Percentiles rank a stretch among this genome's conserved stretches.
Conservation (phyloP, 371 early-diverging fungal genomes). For the Chytridium lagenaria region DNA sequence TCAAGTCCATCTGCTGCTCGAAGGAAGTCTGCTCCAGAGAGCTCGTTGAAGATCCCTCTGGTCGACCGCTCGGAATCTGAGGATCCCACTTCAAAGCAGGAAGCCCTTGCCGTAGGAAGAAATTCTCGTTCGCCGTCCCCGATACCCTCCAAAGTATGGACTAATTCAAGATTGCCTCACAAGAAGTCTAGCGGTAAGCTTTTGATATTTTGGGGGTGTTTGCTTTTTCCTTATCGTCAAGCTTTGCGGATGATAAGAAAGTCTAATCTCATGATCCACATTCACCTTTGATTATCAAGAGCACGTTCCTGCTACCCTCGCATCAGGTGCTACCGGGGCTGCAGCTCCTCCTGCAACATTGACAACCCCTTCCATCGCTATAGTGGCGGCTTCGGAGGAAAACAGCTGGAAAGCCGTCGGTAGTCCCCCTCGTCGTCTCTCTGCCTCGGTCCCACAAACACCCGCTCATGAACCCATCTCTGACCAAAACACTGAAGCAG, state of each 20-base stretch:
- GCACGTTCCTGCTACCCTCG: constrained; percentile 6
- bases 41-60: not conserved
- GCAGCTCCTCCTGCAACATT: not conserved
- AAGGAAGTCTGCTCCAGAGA: constrained; percentile 15
- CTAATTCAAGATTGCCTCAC: constrained; percentile 22
- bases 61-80: constrained; percentile 4
- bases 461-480: constrained; percentile 27
- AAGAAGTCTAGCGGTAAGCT: constrained; percentile 20
- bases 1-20: not conserved
- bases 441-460: constrained; percentile 42
- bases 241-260: too few relatives aligned
- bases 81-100: constrained; percentile 7
- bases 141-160: constrained; percentile 10
- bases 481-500: constrained; percentile 17
- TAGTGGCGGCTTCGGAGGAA: constrained; percentile 20
- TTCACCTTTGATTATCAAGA: too few relatives aligned
- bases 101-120: not conserved
- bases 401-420: constrained; percentile 44
- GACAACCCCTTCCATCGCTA: constrained; percentile 7
- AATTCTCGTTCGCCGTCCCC: constrained; percentile 12
- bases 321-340: not conserved
- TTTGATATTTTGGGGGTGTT: not conserved
- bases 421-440: constrained; percentile 40
- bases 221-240: not conserved
- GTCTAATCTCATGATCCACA: too few relatives aligned